Evolutionary conservation across 1,284 basidiomycete genomes (phyloP), one percentile per base, ranked within the genome.

Genomic region (Ceratobasidium sp.): DNA sequence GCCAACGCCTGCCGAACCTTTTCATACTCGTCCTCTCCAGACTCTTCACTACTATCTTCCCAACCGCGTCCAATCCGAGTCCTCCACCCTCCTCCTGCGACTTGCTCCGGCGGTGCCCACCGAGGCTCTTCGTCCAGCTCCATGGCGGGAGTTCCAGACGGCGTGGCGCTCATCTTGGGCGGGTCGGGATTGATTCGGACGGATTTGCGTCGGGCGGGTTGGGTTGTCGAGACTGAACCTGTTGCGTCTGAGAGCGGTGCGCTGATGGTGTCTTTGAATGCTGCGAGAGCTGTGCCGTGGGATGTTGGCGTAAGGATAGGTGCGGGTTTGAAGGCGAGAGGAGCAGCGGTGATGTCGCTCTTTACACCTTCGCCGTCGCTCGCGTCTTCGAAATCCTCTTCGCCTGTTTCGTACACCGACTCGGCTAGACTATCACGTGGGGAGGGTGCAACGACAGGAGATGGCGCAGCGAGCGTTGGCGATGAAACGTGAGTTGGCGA

Each of bases 41-140:
- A 66, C 80, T 93, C 93, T 77, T 91, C 91, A 81, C 90, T 90
- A 81, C 91, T 92, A 81, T 94, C 90, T 80, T 87, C 86, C 93
- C 92, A 93, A 50, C 67, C 79, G 66, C 80, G 81, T 65, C 82
- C 79, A 57, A 82, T 83, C 41, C 82, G 80, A 69, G 83, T 80
- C 12, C 79, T 71, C 84, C 85, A 85, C 8, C 80, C 81, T 20
- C 76, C 54, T 38, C 23, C 16, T 1, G 1, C n/a, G n/a, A n/a
- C 41, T 18, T 18, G 27, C 33, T 46, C 10, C 14, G 64, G 18
- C 20, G 30, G 38, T 5, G 14, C 64, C 80, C 79, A 80, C 0
- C 60, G 68, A 23, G 79, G 77, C 41, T 74, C 69, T 75, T 71
- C 75, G 73, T 67, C 64, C 44, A 62, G 18, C 62, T 80, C 82